These are phyloP conservation scores for Chlorociboria aeruginascens DNA, from an alignment of 495 filamentous ascomycete species.

Conservation along the genomic window DNA sequence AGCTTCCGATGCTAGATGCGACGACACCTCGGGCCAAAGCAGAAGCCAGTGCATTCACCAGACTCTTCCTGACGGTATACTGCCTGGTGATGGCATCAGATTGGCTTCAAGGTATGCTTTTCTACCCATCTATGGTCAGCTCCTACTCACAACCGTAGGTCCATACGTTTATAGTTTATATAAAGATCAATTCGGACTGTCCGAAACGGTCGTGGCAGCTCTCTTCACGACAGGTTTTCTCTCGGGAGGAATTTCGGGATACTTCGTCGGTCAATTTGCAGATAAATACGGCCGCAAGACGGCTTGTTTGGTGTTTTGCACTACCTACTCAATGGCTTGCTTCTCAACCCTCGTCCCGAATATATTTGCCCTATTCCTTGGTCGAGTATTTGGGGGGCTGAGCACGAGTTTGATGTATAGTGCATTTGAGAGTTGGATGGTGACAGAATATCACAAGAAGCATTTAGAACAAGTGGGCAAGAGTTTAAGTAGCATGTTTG, in stretches of 20 bases:
- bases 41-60: constrained; percentile 24
- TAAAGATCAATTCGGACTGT: constrained; percentile 34
- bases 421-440: constrained; percentile 49
- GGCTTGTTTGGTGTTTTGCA: constrained; percentile 39
- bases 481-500: constrained; percentile 35
- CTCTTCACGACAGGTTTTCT: constrained; percentile 42
- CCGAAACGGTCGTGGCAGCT: constrained; percentile 31
- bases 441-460: constrained; percentile 34
- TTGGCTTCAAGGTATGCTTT: constrained; percentile 35
- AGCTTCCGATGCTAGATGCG: constrained; percentile 1
- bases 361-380: constrained; percentile 31
- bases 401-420: constrained; percentile 42
- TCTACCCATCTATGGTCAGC: not conserved
- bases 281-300: constrained; percentile 37
- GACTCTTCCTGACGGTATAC: constrained; percentile 34
- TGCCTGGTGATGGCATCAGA: constrained; percentile 40
- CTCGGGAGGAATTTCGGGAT: constrained; percentile 35
- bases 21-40: constrained; percentile 12
- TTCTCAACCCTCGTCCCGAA: constrained; percentile 30
- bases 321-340: constrained; percentile 37
- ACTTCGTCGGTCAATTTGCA: constrained; percentile 36
- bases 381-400: constrained; percentile 42
- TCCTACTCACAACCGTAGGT: constrained; percentile 18
- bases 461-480: constrained; percentile 23
- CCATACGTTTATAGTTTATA: constrained; percentile 45